Evolutionary conservation across 306 rosid genomes (phyloP), one percentile per base, ranked within the genome.

Genomic region (Casuarina cunninghamiana): DNA sequence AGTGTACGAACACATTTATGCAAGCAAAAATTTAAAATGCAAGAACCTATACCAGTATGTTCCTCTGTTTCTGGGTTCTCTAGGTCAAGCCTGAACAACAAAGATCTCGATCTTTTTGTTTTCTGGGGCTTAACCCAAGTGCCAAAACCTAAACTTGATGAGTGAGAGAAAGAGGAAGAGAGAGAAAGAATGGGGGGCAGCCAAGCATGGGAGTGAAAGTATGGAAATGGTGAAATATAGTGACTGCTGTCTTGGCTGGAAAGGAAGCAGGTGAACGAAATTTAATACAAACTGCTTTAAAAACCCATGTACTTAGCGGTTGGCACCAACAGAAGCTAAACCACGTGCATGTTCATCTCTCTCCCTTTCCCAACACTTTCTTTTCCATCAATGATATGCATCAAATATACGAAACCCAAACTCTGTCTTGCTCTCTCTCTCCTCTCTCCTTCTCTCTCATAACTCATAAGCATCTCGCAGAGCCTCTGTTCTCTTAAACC

Each of bases 261-360:
- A 88, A 87, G 91, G 82, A 89, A 84, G 78, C 89, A 87, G 86
- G 87, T 82, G 85, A 88, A 78, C 72, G 71, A 71, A 88, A 91
- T 82, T 89, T 80, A 89, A 85, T 88, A 88, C 62, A 54, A 86
- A 49, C 77, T 69, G 81, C 81, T 76, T 43, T n/a, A 80, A 73
- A 71, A 69, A 66, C 68, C 75, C 58, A 77, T 85, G 75, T 76
- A 86, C 82, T 84, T 46, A 86, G 89, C 83, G 88, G 84, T 88
- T 80, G 91, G 84, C 84, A 88, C 86, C 94, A 86, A 83, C 71
- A 43, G 88, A 84, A 86, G 84, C 71, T 85, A 73, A 88, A 87
- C 79, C 97, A 92, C 91, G 97, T 92, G 97, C 93, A 90, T 81
- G 92, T 73, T 51, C 8, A 13, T 38, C 43, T 48, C 72, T 69